Conservation (phyloP, 495 filamentous ascomycete genomes). For the Hypoxylon trugodes region DNA sequence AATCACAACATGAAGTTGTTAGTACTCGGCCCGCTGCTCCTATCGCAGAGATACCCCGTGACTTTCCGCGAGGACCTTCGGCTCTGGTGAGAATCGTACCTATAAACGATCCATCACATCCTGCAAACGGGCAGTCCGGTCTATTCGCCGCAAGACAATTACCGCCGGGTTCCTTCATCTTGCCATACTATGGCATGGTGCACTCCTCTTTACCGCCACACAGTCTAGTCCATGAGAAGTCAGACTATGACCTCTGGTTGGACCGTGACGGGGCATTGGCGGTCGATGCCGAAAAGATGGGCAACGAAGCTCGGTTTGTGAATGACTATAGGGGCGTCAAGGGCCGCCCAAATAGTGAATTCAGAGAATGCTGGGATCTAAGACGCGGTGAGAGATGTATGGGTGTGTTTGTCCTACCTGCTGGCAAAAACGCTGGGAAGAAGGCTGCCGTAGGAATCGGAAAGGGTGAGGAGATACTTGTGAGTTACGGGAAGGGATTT, state of each 20-base stretch:
- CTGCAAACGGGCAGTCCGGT: conserved; percentile 69
- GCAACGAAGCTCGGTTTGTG: conserved; percentile 76
- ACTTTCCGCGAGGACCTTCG: conserved; percentile 53
- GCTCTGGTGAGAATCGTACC: conserved; percentile 60
- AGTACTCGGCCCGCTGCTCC: conserved; percentile 44
- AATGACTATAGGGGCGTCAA: conserved; percentile 77
- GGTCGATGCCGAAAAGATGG: conserved; percentile 67
- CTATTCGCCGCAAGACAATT: conserved; percentile 70
- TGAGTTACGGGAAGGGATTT: conserved; percentile 74
- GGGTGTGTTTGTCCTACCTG: conserved; percentile 67
- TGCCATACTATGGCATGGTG: conserved; percentile 71
- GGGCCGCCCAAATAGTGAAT: conserved; percentile 66
- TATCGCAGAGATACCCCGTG: conserved; percentile 45
- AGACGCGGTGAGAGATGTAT: conserved; percentile 60
- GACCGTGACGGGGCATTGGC: conserved; percentile 65
- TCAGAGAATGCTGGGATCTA: conserved; percentile 62
- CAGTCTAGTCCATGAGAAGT: conserved; percentile 49
- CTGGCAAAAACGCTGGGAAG: conserved; percentile 61
- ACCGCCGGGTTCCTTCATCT: conserved; percentile 63
- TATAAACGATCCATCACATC: conserved; percentile 64
- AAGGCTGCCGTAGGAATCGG: conserved; percentile 56
- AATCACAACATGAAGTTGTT: conserved; percentile 48
- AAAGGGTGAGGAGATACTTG: conserved; percentile 68
- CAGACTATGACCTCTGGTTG: conserved; percentile 74
- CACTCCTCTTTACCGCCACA: conserved; percentile 56